These are phyloP conservation scores for Mycena leptocephala DNA, from an alignment of 768 basidiomycete genomes.

Conservation along the genomic window DNA sequence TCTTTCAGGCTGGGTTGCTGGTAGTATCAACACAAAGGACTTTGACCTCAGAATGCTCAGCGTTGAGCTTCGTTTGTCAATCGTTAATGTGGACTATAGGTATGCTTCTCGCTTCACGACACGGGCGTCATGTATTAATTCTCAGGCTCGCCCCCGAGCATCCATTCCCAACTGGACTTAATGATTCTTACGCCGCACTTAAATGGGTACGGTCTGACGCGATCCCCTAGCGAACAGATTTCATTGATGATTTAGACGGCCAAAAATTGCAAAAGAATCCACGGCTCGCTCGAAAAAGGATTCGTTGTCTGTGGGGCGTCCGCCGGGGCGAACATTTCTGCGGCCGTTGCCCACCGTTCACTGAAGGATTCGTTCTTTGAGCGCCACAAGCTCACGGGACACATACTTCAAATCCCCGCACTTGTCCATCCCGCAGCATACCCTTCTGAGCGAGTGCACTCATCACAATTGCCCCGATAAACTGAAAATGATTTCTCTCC, in stretches of 20 bases:
- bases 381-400: not conserved
- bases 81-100: conserved; percentile 16
- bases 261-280: not conserved
- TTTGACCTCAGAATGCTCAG: not conserved
- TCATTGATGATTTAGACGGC: not conserved
- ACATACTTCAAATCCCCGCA: not conserved
- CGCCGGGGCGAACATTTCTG: not conserved
- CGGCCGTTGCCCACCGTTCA: not conserved
- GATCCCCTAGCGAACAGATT: not conserved
- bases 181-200: conserved; percentile 11
- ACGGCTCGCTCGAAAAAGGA: not conserved
- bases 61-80: not conserved
- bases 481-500: not conserved
- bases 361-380: not conserved
- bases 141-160: conserved; percentile 6
- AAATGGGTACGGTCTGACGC: not conserved
- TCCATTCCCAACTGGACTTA: not conserved
- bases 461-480: not conserved
- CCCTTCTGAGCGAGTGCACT: not conserved
- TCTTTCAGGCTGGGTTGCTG: not conserved
- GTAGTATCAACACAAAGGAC: not conserved
- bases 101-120: not conserved
- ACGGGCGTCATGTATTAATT: not conserved
- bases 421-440: not conserved
- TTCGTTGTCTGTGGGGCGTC: conserved; percentile 1